A percentile compares a stretch with the other conserved stretches of the same genome.
Conservation (phyloP, 441 rosid species). For the Theobroma grandiflorum region DNA sequence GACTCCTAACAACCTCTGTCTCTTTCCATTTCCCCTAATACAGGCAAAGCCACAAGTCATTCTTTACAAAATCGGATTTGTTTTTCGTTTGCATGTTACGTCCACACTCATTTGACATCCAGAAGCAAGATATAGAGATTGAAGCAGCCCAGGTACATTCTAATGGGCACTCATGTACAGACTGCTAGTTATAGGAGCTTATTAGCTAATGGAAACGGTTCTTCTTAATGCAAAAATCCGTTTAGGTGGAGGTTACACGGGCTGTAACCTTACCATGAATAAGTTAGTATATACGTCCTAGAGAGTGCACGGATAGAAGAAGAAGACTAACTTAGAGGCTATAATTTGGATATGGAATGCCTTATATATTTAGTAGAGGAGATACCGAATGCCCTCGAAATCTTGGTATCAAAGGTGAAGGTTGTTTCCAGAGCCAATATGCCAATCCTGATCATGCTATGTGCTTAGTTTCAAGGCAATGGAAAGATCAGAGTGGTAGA, state of each 20-base stretch:
- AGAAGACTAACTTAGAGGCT: neutral
- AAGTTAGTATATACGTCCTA: neutral
- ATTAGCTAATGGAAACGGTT: neutral
- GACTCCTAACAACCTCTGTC: neutral
- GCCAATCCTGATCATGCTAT: neutral
- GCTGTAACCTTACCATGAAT: neutral
- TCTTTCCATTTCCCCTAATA: neutral
- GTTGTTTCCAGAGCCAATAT: neutral
- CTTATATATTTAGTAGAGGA: neutral
- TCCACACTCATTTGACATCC: constrained; percentile 53
- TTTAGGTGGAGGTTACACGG: neutral
- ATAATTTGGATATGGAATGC: neutral
- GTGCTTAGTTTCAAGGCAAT: neutral
- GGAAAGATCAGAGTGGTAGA: constrained; percentile 1
- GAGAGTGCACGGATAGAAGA: neutral
- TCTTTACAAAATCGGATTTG: constrained; percentile 65
- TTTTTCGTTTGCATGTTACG: constrained; percentile 63
- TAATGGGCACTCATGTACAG: neutral
- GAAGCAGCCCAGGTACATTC: constrained; percentile 61
- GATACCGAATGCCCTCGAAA: neutral
- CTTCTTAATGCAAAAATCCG: neutral
- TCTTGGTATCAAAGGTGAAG: neutral
- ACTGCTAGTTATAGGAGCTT: neutral
- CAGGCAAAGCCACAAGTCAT: constrained; percentile 81
- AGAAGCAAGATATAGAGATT: constrained; percentile 61